phyloP scores from a whole-genome alignment of 345 rosid species.

The Bruguiera parviflora region DNA sequence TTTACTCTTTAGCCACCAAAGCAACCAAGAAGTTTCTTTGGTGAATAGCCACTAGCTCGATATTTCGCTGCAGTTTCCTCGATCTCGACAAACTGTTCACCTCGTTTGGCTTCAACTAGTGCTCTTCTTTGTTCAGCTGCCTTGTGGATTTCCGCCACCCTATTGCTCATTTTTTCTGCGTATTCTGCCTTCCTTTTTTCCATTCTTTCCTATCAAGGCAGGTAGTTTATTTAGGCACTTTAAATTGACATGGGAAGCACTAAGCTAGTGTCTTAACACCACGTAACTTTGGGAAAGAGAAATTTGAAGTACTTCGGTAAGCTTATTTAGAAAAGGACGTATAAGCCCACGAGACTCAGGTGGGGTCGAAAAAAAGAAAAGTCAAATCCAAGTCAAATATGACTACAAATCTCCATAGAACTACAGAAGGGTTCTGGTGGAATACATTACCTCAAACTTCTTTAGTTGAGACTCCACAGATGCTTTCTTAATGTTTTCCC shows the following conservation, averaged over 20 bases:
- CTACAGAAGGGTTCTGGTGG: too few relatives aligned
- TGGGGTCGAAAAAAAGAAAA: too few relatives aligned
- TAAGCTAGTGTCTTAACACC: neutral
- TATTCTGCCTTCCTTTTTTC: conserved; percentile 57
- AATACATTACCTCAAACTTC: conserved; percentile 50
- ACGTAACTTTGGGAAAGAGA: neutral
- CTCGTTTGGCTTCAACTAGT: conserved; percentile 43
- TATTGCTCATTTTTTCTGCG: conserved; percentile 54
- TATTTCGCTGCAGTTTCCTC: conserved; percentile 47
- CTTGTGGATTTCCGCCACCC: conserved; percentile 51
- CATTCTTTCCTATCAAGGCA: conserved; percentile 43
- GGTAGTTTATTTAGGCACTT: neutral
- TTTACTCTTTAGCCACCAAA: conserved; percentile 22
- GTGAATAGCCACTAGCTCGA: conserved; percentile 41
- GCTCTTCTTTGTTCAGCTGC: conserved; percentile 68
- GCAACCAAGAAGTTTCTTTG: conserved; percentile 45
- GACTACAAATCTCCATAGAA: neutral
- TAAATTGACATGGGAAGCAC: neutral
- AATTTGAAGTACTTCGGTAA: neutral
- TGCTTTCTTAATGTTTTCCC: conserved; percentile 68
- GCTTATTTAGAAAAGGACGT: neutral
- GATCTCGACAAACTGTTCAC: conserved; percentile 40
- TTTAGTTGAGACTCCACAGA: conserved; percentile 45
- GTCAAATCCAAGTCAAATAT: neutral
- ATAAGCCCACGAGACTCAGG: too few relatives aligned